Percentiles rank a stretch among this genome's conserved stretches.
Evolutionary conservation across 805 yeast species (phyloP).

Genomic region (Spencermartinsiella europaea): DNA sequence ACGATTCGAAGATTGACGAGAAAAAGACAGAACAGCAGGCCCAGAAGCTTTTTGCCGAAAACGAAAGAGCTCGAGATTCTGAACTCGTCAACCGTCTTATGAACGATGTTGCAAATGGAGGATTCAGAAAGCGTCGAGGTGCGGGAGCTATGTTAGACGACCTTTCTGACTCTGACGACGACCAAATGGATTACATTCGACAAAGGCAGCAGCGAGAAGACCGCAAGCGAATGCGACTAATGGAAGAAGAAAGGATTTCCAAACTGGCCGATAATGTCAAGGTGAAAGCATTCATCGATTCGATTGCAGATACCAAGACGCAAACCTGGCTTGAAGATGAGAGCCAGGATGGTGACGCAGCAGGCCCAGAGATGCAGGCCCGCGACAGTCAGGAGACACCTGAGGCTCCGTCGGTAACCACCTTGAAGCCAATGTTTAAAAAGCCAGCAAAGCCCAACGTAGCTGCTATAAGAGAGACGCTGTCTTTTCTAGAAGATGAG

Average conservation of each 20-base stretch:
- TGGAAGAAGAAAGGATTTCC: conserved; percentile 20
- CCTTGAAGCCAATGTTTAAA: no score
- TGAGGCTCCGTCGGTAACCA: background rate
- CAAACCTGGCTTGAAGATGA: conserved; percentile 7
- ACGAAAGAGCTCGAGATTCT: conserved; percentile 19
- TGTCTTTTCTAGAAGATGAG: conserved; percentile 21
- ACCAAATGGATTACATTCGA: conserved; percentile 12
- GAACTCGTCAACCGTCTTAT: conserved; percentile 21
- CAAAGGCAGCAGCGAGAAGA: conserved; percentile 18
- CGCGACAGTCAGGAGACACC: background rate
- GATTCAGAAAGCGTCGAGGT: conserved; percentile 19
- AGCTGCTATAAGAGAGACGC: conserved; percentile 12
- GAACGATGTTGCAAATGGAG: conserved; percentile 25
- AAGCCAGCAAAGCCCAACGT: conserved; percentile 2
- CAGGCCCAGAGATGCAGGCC: background rate
- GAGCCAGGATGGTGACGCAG: background rate
- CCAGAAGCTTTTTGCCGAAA: conserved; percentile 19
- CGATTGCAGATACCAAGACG: conserved; percentile 19
- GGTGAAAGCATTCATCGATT: conserved; percentile 22
- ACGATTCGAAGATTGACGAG: conserved; percentile 10
- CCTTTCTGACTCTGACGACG: conserved; percentile 15
- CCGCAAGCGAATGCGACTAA: conserved; percentile 14
- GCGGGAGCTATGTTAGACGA: conserved; percentile 14
- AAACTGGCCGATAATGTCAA: conserved; percentile 20
- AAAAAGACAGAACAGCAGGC: background rate